phyloP scores from a whole-genome alignment of 306 rosid genomes.

The Prunus fruticosa region DNA sequence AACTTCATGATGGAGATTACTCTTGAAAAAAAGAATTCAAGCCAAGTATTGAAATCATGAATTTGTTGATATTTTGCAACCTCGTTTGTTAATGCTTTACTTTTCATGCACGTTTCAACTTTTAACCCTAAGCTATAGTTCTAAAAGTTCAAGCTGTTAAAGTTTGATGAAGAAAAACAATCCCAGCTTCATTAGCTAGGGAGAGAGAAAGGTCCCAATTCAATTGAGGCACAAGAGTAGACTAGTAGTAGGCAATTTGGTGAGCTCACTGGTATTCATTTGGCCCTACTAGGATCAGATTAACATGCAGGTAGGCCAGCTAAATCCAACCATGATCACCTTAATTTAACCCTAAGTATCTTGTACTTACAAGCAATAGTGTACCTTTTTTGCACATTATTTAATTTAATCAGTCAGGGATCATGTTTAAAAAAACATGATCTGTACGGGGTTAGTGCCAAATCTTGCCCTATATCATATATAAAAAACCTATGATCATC shows the following conservation, averaged over 20 bases:
- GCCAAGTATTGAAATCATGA: conserved; percentile 3
- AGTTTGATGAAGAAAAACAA: no score
- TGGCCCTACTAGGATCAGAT: conserved; percentile 34
- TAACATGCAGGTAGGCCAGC: conserved; percentile 46
- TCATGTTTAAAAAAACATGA: conserved; percentile 29
- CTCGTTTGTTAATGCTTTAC: not conserved
- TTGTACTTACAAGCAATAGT: not conserved
- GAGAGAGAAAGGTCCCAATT: not conserved
- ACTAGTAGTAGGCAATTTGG: not conserved
- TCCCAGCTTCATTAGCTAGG: not conserved
- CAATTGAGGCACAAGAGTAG: not conserved
- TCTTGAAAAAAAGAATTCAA: not conserved
- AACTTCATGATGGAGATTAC: not conserved
- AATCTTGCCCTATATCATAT: conserved; percentile 14
- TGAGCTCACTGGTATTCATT: conserved; percentile 20
- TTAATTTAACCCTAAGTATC: conserved; percentile 10
- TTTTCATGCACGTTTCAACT: not conserved
- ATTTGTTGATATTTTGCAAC: not conserved
- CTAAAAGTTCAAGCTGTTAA: not conserved
- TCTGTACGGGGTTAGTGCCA: conserved; percentile 38
- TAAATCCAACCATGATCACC: conserved; percentile 40
- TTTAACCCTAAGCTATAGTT: not conserved
- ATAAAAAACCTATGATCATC: conserved; percentile 8
- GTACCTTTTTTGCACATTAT: conserved; percentile 12
- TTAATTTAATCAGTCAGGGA: conserved; percentile 18